A percentile compares a stretch with the other conserved stretches of the same genome.
Conservation (phyloP, 106 monocot genomes). For the Acanthochlamys bracteata region DNA sequence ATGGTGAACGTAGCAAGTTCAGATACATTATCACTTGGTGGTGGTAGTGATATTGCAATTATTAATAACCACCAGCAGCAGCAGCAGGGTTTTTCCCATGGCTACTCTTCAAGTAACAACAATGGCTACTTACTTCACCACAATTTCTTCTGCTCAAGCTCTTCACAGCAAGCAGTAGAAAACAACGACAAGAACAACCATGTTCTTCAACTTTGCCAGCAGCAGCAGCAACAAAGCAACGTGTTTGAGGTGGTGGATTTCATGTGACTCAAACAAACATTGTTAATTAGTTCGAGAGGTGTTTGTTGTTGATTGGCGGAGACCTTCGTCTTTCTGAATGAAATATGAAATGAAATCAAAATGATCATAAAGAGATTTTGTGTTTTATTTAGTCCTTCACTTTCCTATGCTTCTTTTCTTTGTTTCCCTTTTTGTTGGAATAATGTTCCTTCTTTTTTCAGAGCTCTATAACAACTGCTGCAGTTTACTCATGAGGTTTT, state of each 20-base stretch:
- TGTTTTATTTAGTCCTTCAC: not conserved
- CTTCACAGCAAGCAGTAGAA: not conserved
- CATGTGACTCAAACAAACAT: constrained; percentile 10
- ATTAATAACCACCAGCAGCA: not conserved
- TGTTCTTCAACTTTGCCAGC: constrained; percentile 28
- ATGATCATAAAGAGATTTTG: not conserved
- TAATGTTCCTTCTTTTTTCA: not conserved
- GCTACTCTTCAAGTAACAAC: constrained; percentile 2
- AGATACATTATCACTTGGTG: constrained; percentile 22
- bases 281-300: too few species aligned
- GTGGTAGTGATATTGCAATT: constrained; percentile 2
- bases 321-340: not conserved
- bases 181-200: constrained; percentile 1
- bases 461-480: too few species aligned
- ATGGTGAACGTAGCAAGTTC: not conserved
- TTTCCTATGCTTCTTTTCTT: not conserved
- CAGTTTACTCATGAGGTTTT: too few species aligned
- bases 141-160: constrained; percentile 18
- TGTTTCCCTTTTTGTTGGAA: constrained; percentile 9
- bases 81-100: constrained; percentile 4
- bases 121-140: constrained; percentile 16
- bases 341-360: not conserved
- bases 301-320: too few species aligned
- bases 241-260: constrained; percentile 46
- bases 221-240: constrained; percentile 3